Evolutionary conservation across 495 filamentous ascomycete species (phyloP).

Genomic region (Beverwykella pulmonaria): DNA sequence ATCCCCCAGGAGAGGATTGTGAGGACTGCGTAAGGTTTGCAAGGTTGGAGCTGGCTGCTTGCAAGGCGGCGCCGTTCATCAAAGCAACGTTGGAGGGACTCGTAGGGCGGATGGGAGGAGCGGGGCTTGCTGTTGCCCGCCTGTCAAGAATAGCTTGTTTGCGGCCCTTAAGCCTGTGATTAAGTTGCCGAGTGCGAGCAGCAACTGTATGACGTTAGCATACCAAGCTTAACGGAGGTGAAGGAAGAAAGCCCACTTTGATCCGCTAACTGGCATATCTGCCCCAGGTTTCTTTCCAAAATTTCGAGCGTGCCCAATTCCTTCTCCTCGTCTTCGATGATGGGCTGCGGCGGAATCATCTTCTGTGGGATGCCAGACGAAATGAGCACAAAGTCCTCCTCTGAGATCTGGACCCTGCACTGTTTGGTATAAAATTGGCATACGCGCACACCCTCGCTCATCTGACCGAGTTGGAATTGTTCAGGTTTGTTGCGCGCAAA

Average conservation of each 20-base stretch:
- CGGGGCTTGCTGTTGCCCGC: conserved; percentile 38
- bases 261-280: conserved; percentile 77
- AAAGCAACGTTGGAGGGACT: conserved; percentile 45
- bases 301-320: conserved; percentile 83
- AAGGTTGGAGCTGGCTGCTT: conserved; percentile 22
- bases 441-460: conserved; percentile 65
- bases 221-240: background rate
- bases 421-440: conserved; percentile 84
- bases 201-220: conserved; percentile 58
- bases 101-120: conserved; percentile 40
- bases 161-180: conserved; percentile 76
- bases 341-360: conserved; percentile 79
- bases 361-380: conserved; percentile 79
- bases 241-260: conserved; percentile 39
- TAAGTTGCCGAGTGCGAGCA: conserved; percentile 76
- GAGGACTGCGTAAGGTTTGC: conserved; percentile 33
- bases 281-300: conserved; percentile 71
- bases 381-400: conserved; percentile 84
- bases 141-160: conserved; percentile 69
- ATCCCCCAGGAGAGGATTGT: conserved; percentile 55
- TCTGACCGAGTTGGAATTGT: conserved; percentile 74
- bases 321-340: conserved; percentile 83
- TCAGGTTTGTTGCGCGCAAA: conserved; percentile 79
- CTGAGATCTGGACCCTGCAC: conserved; percentile 78
- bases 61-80: conserved; percentile 39